phyloP scores from a whole-genome alignment of 441 rosid genomes.

The Croton setiger region DNA sequence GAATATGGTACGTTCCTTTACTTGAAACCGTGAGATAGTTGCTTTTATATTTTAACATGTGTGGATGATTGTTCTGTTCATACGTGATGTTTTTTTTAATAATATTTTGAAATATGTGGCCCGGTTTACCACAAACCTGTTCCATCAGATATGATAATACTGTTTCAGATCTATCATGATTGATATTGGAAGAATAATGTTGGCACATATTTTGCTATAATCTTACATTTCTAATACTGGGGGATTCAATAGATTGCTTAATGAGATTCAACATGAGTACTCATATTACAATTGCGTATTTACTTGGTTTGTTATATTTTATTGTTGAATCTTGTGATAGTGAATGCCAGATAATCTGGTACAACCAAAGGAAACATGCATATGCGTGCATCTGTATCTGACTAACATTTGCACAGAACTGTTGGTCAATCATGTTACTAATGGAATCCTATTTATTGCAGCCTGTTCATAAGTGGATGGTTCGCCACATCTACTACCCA shows the following conservation, averaged over 20 bases:
- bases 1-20: slow-evolving; percentile 81
- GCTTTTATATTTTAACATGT: not conserved
- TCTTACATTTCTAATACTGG: not conserved
- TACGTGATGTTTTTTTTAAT: not conserved
- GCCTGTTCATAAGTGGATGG: slow-evolving; percentile 99
- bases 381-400: not conserved
- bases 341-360: not conserved
- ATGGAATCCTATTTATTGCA: slow-evolving; percentile 37
- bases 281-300: not conserved
- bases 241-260: not conserved
- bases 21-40: slow-evolving; percentile 15
- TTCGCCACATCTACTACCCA: slow-evolving; percentile 93
- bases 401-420: not conserved
- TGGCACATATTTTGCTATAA: not conserved
- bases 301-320: not conserved
- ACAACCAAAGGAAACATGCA: not conserved
- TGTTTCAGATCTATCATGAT: not conserved
- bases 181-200: not conserved
- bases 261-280: not conserved
- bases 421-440: slow-evolving; percentile 18
- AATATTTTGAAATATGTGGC: not conserved
- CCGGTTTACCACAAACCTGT: not conserved
- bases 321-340: not conserved
- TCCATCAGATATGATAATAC: not conserved
- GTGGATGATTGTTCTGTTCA: not conserved